Base-by-base conservation (phyloP, 2,329 filamentous ascomycete species). In the Botryosphaeria agaves region DNA sequence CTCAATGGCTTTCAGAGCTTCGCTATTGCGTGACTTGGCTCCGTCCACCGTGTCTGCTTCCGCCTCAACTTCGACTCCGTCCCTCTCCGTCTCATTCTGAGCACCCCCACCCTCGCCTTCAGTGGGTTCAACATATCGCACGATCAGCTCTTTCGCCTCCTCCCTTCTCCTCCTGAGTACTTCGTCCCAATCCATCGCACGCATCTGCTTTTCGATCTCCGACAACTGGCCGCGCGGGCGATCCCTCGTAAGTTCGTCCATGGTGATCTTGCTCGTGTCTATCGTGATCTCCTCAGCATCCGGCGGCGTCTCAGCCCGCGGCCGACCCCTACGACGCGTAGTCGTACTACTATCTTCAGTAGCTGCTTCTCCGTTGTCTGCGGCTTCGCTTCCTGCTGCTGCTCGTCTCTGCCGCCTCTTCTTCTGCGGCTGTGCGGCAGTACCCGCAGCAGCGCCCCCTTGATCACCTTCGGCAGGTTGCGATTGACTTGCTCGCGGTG, bases 201-300 rank as follows among this genome's bases (percentile, higher is more conserved):
- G 69, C 41, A 89, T 73, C 43, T 78, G 72, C 42, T 74, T 71
- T 40, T 83, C 78, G 3, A 75, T 67, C 43, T 73, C 75, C 33
- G 82, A 85, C 35, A 76, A 73, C 48, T 78, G 80, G 34, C 81
- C 81, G 31, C 47, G 37, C 7, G 36, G 32, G 11, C 36, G 38
- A 43, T 82, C 76, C 36, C 66, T 69, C 29, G 72, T 79, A 3
- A 89, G 54, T 34, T 83, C 76, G 26, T 64, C 67, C 72, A 89
- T 82, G 32, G 71, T 80, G 16, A 79, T 64, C 3, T 64, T 66
- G 15, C 66, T 65, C 14, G 70, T 60, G 44, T 84, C 76, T 32
- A 87, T 73, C 31, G 43, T 43, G 35, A 67, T 62, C 15, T 54
- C 49, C 42, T 78, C 73, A 3, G 72, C 69, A 38, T 75, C 69